phyloP scores from a whole-genome alignment of 257 asterid genomes.

The Solanum medicagineum region DNA sequence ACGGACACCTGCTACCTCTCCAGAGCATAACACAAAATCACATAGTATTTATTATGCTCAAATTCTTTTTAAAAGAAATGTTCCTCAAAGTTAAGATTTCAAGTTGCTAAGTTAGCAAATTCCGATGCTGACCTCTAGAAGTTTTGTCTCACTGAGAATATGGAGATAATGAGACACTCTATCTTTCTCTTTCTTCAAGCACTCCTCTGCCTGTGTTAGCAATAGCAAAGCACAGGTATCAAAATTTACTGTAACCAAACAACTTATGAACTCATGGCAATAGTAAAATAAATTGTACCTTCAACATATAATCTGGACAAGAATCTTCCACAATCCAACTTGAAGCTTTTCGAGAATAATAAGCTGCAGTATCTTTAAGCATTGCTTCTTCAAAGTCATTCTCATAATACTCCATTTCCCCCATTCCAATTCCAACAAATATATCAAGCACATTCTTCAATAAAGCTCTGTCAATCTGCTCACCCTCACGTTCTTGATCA shows the following conservation, averaged over 20 bases:
- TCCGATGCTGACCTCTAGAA: slow-evolving; percentile 30
- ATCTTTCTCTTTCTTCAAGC: slow-evolving; percentile 44
- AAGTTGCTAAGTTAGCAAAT: background rate
- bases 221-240: background rate
- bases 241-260: background rate
- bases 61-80: background rate
- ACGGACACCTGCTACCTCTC: background rate
- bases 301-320: slow-evolving; percentile 51
- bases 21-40: background rate
- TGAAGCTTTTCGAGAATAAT: slow-evolving; percentile 50
- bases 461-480: slow-evolving; percentile 31
- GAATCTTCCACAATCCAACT: slow-evolving; percentile 45
- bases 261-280: background rate
- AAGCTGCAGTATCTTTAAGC: slow-evolving; percentile 30
- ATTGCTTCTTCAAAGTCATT: slow-evolving; percentile 31
- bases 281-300: slow-evolving; percentile 13
- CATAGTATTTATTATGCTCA: background rate
- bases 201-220: slow-evolving; percentile 32
- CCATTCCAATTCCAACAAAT: slow-evolving; percentile 36
- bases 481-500: slow-evolving; percentile 33
- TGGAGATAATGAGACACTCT: slow-evolving; percentile 43
- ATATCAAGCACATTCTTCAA: slow-evolving; percentile 35
- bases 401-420: slow-evolving; percentile 19
- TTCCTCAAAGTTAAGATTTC: background rate
- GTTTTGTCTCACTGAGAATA: slow-evolving; percentile 28